Base-by-base conservation (phyloP, 2,329 filamentous ascomycete genomes). In the Ophiostoma ulmi region DNA sequence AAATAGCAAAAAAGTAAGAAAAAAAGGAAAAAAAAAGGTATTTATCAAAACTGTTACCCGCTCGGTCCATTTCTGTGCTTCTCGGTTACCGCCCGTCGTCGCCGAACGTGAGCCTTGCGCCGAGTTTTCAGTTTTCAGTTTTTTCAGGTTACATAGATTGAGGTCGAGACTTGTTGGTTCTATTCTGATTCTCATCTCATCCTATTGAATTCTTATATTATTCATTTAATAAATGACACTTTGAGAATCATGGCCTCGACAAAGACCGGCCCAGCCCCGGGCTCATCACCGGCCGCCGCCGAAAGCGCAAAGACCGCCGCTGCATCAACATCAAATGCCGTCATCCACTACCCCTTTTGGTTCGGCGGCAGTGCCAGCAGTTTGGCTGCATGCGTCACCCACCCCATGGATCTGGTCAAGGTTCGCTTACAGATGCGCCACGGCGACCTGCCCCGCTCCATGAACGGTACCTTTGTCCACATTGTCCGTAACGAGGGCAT, bases 281-380 rank as follows among this genome's bases (percentile, higher is more conserved):
- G 22, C 65, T 22, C 72, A n/a, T 66, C 55, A 36, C 70, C 72
- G 31, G 69, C 66, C 7, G 74, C 75, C 68, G 73, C 75, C 68
- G 67, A 52, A 8, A 17, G 11, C 20, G 52, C 64, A 36, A 39
- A 52, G 26, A 38, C 64, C 14, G 63, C 63, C 63, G 35, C 61
- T 35, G 8, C 48, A 22, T 8, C 31, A 20, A 5, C 63, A 11
- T 39, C 63, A 20, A 22, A 31, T 8, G 17, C 20, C 65, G 26
- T 39, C 70, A 78, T 86, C 61, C 81, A 82, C 73, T 94, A 94
- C 81, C 91, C 91, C 11, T 94, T 94, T 81, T 98, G 94, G 95
- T 98, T 99, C 80, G 95, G 95, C 74, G 95, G 95, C 70, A 97
- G 92, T 78, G 93, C 94, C 68, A 95, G 92, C 78, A 96, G 92